Evolutionary conservation across 805 yeast species (phyloP), one percentile per base, ranked within the genome.

Genomic region (Cyberlindnera nakhonratchasimensis): DNA sequence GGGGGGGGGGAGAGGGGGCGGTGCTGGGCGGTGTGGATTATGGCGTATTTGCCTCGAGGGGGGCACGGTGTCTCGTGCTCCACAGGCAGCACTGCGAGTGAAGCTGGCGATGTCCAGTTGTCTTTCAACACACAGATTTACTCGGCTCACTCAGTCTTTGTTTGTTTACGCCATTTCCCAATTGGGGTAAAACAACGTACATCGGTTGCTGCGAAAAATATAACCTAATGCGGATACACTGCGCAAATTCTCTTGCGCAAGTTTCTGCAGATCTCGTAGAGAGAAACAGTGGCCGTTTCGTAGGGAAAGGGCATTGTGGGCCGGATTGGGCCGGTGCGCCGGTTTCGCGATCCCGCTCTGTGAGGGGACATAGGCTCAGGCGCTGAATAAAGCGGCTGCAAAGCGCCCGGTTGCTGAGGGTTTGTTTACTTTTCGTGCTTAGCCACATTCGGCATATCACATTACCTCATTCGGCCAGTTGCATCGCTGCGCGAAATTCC

Each of bases 401-500:
- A n/a, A 6, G 5, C 3, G 39, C 47, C 47, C 43, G 14, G 9
- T 39, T 29, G 21, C n/a, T 4, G 26, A 21, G 48, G 44, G 39
- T n/a, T 16, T 44, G 39, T 40, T 44, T 32, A 25, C 31, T 18
- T 42, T 33, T 33, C 29, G 35, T 5, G 11, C n/a, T 4, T 4
- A n/a, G 18, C 39, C 42, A 23, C 16, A 16, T 42, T 25, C 16
- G 42, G 46, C 18, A 33, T 26, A 13, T 4, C 29, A 21, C 26
- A 31, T 18, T 42, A 29, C 46, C 46, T 32, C 22, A 16, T 42
- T 21, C 22, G 38, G 16, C n/a, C 13, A 29, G 9, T 25, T 25
- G 43, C 37, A 18, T 20, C 21, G 29, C 46, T 29, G 47, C 43
- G 42, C 43, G 39, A 37, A 45, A 45, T 45, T 45, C 40, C 48